These are phyloP conservation scores for barley (Hordeum vulgare) DNA, from an alignment of 176 grass and related monocot genomes.

Conservation along the genomic window MorexV3_pseudomolecules_assembly NC_058523.1:19314927-19315426, in stretches of 20 bases:
- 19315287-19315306: neutral
- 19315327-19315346: neutral
- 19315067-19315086: neutral
- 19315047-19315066: neutral
- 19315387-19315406: neutral
- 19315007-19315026: neutral
- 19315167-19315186: neutral
- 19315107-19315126: neutral
- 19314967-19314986: constrained; percentile 43
- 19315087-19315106: neutral
- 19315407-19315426: neutral
- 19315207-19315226: neutral
- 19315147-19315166: neutral
- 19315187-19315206: neutral
- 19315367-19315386: neutral
- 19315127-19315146: neutral
- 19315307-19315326: neutral
- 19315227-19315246: neutral
- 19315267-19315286: neutral
- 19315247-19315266: neutral
- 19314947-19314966: constrained; percentile 89
- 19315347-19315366: neutral
- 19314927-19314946: constrained; percentile 96
- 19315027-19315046: neutral
- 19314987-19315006: constrained; percentile 31